Base-by-base conservation (phyloP, 805 yeast genomes). In the Saturnispora gosingensis region DNA sequence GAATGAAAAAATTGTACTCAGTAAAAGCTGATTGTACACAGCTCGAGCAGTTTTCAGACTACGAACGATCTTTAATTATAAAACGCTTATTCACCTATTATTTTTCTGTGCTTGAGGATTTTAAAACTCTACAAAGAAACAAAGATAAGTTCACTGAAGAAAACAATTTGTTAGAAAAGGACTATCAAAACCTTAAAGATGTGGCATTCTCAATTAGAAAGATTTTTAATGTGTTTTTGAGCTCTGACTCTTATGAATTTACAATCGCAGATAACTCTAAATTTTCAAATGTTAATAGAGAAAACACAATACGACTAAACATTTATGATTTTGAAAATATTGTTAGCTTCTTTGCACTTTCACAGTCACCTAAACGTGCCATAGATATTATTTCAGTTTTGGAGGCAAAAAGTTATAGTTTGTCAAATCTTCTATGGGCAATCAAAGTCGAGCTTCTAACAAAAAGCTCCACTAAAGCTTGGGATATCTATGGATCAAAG, bases 261-360 rank as follows among this genome's bases (percentile, higher is more conserved):
- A 45, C 48, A 7, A 18, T 27, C 4, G n/a, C 30, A 22, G 22
- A 20, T 34, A 36, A n/a, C 13, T 24, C 22, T 22, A 20, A 45
- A 34, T 16, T 22, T 9, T 22, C n/a, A 32, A 32, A 30, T 20
- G 25, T 20, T 7, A 32, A 15, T 30, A 45, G 48, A 24, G 32
- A 24, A 20, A 25, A 35, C 16, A 45, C 24, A 9, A 42, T 46
- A 15, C 42, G 53, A 25, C 51, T 62, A 1, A 40, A 43, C 8
- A 50, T 56, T 7, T 40, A 48, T 3, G 68, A 65, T 46, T 66
- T 62, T 53, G 65, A 63, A 44, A 54, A 57, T 25, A 52, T 64
- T 7, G 53, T 63, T 13, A 48, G 52, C 9, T 58, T 63, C 22
- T 59, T 59, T 46, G 50, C 57, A 46, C 36, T 49, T 32, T 53